phyloP scores from a whole-genome alignment of 805 yeast species.

The Scheffersomyces amazonensis region DNA sequence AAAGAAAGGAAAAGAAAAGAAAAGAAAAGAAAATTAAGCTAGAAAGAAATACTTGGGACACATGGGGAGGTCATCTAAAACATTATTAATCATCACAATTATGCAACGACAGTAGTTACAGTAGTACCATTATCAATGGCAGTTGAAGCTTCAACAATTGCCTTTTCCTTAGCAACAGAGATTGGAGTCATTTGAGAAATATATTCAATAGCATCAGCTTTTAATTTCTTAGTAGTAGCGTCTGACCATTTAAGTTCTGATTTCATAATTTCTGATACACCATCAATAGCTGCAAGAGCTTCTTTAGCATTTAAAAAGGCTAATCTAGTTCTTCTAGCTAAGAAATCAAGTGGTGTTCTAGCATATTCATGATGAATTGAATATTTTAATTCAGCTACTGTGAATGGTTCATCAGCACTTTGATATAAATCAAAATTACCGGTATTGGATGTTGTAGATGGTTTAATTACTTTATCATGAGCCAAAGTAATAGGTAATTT shows the following conservation, averaged over 20 bases:
- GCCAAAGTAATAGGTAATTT: constrained; percentile 68
- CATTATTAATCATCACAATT: no score
- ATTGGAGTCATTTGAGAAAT: constrained; percentile 51
- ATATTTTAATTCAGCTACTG: constrained; percentile 86
- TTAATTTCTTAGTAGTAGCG: constrained; percentile 53
- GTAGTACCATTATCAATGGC: not conserved
- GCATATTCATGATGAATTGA: constrained; percentile 80
- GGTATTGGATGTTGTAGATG: constrained; percentile 23
- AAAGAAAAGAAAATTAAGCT: no score
- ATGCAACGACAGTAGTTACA: no score
- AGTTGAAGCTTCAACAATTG: not conserved
- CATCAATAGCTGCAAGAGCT: constrained; percentile 76
- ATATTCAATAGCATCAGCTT: constrained; percentile 49
- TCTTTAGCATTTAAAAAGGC: constrained; percentile 88
- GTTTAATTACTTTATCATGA: constrained; percentile 24
- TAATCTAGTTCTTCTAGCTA: constrained; percentile 89
- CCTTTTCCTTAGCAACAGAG: not conserved
- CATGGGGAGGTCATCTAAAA: no score
- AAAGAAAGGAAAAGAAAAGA: no score
- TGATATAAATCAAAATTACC: constrained; percentile 38
- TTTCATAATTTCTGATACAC: constrained; percentile 83
- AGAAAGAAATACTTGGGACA: no score
- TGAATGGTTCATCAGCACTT: constrained; percentile 76
- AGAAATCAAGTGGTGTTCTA: constrained; percentile 84
- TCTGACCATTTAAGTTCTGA: constrained; percentile 73